Base-by-base conservation (phyloP, 305 asterid genomes). In the Caryopteris hybrid region DNA sequence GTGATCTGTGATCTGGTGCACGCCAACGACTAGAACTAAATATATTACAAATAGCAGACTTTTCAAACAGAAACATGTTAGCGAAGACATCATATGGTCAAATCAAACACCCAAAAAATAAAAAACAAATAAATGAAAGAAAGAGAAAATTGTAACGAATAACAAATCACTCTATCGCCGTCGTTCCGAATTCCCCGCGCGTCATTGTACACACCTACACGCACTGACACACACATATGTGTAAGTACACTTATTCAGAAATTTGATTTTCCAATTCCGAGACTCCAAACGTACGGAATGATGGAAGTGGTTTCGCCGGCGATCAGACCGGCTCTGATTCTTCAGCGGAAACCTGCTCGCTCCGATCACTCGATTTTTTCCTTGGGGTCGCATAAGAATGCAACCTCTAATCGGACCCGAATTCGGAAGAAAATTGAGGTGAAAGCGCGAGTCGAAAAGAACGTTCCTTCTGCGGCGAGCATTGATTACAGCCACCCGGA, bases 401-500 rank as follows among this genome's bases (percentile, higher is more conserved):
- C 22, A 12, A 62, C 14, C 17, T 62, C 63, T 29, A 25, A 20
- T 13, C 70, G 8, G 12, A 68, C 25, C 12, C 70, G 54, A 42
- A 34, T 8, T 54, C 21, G 48, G 62, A 74, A 79, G 72, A 80
- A 16, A 42, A 31, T 75, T 57, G 50, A 61, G 64, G 62, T 47
- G 59, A 74, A 56, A 41, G 59, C 76, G 38, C 51, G 42, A 31
- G 58, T 71, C 53, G 78, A 48, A 53, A 69, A 64, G 62, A 43
- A 25, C 34, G 66, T 62, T 53, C 14, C 39, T 16, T n/a, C n/a
- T 8, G 12, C 71, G 57, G 41, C 16, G 70, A 46, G 51, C 36
- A 74, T 87, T 62, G 90, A 89, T 70, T 85, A 74, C 72, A 75
- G 74, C 70, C 90, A 87, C 77, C 95, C 88, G 16, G 86, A 84